Percentiles rank a stretch among this genome's conserved stretches.
phyloP scores from a whole-genome alignment of 768 basidiomycete genomes.

The Mrakia gelida region DNA sequence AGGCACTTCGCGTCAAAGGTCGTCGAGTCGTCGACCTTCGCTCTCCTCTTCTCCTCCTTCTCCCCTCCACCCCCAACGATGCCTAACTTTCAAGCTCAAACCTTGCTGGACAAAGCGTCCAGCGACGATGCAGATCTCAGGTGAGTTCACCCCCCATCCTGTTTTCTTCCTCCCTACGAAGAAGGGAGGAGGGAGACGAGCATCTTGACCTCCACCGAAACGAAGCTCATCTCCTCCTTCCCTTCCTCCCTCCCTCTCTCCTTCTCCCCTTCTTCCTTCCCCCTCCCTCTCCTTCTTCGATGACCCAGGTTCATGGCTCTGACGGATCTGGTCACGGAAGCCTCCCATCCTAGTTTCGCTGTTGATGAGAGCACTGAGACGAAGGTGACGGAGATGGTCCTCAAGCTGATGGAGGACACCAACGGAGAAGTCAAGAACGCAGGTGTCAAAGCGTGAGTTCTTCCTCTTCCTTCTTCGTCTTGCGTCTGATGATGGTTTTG shows the following conservation, averaged over 20 bases:
- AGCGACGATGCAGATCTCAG: conserved; percentile 32
- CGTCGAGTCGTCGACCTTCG: no score
- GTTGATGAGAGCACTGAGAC: conserved; percentile 82
- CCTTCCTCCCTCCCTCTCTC: neutral
- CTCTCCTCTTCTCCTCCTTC: neutral
- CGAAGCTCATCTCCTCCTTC: conserved; percentile 1
- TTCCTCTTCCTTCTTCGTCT: neutral
- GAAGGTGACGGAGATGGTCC: conserved; percentile 76
- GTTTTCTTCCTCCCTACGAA: neutral
- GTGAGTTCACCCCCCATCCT: neutral
- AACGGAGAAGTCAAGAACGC: conserved; percentile 98
- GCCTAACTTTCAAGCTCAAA: conserved; percentile 29
- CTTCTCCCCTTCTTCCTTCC: neutral
- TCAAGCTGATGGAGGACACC: conserved; percentile 83
- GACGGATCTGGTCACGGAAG: conserved; percentile 83
- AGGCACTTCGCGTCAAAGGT: no score
- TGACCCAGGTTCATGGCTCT: conserved; percentile 82
- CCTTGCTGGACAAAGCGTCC: conserved; percentile 30
- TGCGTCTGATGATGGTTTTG: neutral
- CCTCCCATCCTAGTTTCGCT: conserved; percentile 53
- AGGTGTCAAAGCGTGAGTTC: conserved; percentile 84
- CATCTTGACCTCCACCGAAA: neutral
- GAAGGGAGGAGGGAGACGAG: neutral
- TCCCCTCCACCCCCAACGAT: conserved; percentile 8
- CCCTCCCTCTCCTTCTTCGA: no score